A percentile compares a stretch with the other conserved stretches of the same genome.
phyloP scores from a whole-genome alignment of 345 rosid genomes.

The Syzygium aqueum region DNA sequence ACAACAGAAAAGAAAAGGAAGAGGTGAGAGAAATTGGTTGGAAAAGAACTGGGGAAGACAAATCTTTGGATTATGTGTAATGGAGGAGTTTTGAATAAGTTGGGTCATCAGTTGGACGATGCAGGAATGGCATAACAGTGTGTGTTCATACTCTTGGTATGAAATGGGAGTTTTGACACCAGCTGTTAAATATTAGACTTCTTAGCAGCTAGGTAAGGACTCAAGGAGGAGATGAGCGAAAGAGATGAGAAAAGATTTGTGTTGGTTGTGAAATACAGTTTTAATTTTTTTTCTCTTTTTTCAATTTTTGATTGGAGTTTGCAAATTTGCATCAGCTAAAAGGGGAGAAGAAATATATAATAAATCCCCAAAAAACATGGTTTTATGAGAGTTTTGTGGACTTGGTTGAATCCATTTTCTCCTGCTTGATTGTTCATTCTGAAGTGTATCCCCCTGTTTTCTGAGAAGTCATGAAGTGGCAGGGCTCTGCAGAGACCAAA shows the following conservation, averaged over 20 bases:
- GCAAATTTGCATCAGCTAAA: background rate
- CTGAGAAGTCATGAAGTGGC: background rate
- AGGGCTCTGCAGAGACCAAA: background rate
- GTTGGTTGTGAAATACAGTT: background rate
- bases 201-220: conserved; percentile 25
- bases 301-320: background rate
- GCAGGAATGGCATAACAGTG: background rate
- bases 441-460: background rate
- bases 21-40: background rate
- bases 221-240: background rate
- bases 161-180: conserved; percentile 15
- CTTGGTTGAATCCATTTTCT: background rate
- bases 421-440: background rate
- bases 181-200: conserved; percentile 52
- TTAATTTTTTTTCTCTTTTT: background rate
- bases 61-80: background rate
- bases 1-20: background rate
- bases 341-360: background rate
- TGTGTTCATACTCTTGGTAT: conserved; percentile 22
- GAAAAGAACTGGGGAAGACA: background rate
- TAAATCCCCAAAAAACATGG: background rate
- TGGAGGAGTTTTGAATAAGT: conserved; percentile 7
- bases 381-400: background rate
- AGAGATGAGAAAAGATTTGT: background rate
- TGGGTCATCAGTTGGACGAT: conserved; percentile 22